Evolutionary conservation across 2,329 filamentous ascomycete genomes (phyloP), one percentile per base, ranked within the genome.

Genomic region (Exophiala lecanii-corni): DNA sequence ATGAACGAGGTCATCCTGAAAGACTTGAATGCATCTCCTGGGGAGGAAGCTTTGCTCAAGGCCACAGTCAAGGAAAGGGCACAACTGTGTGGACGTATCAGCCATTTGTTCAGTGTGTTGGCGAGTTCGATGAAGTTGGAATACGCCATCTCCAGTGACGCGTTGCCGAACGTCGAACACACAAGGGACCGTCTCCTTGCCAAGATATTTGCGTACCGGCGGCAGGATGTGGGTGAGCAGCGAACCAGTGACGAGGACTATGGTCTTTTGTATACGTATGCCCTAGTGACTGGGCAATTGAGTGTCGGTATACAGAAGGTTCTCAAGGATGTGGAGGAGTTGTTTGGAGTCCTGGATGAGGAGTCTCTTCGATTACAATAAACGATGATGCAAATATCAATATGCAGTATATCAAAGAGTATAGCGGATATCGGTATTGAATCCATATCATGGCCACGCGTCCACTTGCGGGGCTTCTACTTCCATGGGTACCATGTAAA

Each of bases 1-100:
- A 95, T 98, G 87, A 94, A 91, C 51, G 79, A 96, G 9, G 82
- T 96, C 50, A 89, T 94, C 26, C 76, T 85, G 59, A 91, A 89
- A 58, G 86, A 91, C 46, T 71, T 82, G 9, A 76, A 77, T 26
- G 77, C 87, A 1, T 88, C 82, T 2, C 78, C 83, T 18, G 89
- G 91, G 3, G 91, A 97, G 66, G 80, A 83, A 43, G 82, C 84
- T 6, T 75, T 97, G 26, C 70, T 98, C 26, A 75, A 78, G 50
- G 89, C 86, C 61, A 97, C 92, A 1, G 75, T 79, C 3, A 71
- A 78, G 6, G 91, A 98, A 65, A 79, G 92, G 40, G 78, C 76
- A 7, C 81, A 89, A 49, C 74, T 98, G 21, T 94, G 88, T 56
- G 80, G 86, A 41, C 81, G 92, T 39, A 94, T 97, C 57, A 94